Evolutionary conservation across 31 red algal species (phyloP), one percentile per base, ranked within the genome.

Genomic region (Pterothamnion heteromorphum): DNA sequence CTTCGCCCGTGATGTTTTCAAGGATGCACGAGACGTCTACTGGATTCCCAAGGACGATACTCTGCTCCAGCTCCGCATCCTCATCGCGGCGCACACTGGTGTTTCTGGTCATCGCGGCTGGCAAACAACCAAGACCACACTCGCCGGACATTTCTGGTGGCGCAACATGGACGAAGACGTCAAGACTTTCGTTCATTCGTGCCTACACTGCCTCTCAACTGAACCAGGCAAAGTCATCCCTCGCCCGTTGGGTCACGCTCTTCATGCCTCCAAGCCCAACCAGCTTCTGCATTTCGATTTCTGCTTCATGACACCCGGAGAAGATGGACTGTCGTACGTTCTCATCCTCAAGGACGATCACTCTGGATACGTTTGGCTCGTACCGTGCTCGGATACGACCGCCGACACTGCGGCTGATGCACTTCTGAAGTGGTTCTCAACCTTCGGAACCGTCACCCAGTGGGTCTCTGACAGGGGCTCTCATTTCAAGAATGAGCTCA

Each of bases 401-500:
- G 86, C 92, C 20, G 76, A 83, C 5, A 0, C 22, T 38, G 35
- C 39, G 0, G 88, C 93, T 0, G 22, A 87, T 20, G 31, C 24
- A 43, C 23, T 94, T 0, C 33, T 91, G 3, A 31, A 64, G 0
- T 94, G 93, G 89, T 91, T 94, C 35, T 21, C 93, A 5, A 2
- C 39, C 9, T 91, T 94, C 23, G 88, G 57, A 3, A 30, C 80
- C 0, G 80, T 74, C 9, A 74, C 35, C 0, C 2, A 38, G 21
- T 89, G 87, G 90, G 85, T 89, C 0, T 90, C 84, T 22, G 94
- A 89, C 24, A 5, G 72, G 0, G 89, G 84, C 0, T 88, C 94
- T 5, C 90, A 92, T 34, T 95, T 95, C 74, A 88, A 95, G 85
- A 89, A 95, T 35, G 9, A 92, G 57, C 14, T 80, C 0, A 80